Base-by-base conservation (phyloP, 768 basidiomycete species). In the Tephrocybe rancida region DNA sequence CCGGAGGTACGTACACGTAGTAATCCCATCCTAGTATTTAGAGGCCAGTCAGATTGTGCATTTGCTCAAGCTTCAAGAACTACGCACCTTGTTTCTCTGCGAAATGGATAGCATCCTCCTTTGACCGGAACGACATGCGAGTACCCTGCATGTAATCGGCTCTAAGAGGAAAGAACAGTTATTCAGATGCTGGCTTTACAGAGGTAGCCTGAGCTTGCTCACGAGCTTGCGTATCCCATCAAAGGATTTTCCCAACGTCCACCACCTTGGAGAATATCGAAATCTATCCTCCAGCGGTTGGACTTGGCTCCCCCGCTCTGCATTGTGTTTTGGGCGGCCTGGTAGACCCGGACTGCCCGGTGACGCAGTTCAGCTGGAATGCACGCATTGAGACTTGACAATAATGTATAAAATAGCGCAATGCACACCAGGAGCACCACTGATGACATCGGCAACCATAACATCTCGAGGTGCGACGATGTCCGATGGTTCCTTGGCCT, bases 191-290 rank as follows among this genome's bases (percentile, higher is more conserved):
- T 24, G 16, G n/a, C 22, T 11, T 46, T 13, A 21, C 5, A 26
- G 16, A 41, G 13, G 6, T 27, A 21, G 19, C 7, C 26, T 47
- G 2, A 11, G 16, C 52, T n/a, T 11, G 81, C 90, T 72, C 67
- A 95, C 90, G 93, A 94, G 75, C 88, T 91, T 0, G 95, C 95
- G 79, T 83, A 99, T 39, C 96, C 96, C 92, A 98, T 99, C 60
- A 99, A 69, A 3, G 93, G 92, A 66, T 98, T 99, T 80, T 98
- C 95, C 96, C 96, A 99, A 47, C 96, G 82, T 11, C 92, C 94
- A 25, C 82, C 86, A 29, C 95, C 93, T 53, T 83, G 85, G n/a
- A 98, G 75, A 52, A 85, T 85, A 63, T 98, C 96, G 78, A 87
- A 98, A 70, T 98, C 96, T 64, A 99, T 84, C 59, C 92, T 79